Conservation (phyloP, 768 basidiomycete species). For the Rhodotorula kratochvilovae region DNA sequence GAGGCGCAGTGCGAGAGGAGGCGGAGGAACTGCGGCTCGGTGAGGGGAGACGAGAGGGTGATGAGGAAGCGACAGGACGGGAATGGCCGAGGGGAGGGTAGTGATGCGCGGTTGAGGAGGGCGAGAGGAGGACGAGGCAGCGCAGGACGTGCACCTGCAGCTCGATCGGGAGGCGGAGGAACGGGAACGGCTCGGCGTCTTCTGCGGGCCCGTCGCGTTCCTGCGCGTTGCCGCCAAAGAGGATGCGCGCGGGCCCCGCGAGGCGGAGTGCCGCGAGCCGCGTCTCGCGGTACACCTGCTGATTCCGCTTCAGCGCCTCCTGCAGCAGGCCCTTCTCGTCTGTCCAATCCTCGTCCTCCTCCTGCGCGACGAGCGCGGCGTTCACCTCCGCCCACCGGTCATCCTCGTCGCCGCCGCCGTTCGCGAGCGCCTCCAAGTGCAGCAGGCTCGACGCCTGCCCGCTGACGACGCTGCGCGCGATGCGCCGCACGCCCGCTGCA, state of each 20-base stretch:
- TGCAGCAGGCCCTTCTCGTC: slow-evolving; percentile 12
- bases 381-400: slow-evolving; percentile 5
- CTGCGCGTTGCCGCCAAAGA: slow-evolving; percentile 18
- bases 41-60: slow-evolving; percentile 13
- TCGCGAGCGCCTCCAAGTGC: slow-evolving; percentile 33
- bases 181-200: slow-evolving; percentile 10
- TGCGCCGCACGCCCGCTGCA: slow-evolving; percentile 5
- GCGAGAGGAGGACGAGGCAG: slow-evolving; percentile 16
- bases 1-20: slow-evolving; percentile 21
- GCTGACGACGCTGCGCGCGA: slow-evolving; percentile 14
- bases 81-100: slow-evolving; percentile 4
- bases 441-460: slow-evolving; percentile 22
- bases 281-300: slow-evolving; percentile 25
- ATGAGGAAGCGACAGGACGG: fast-evolving
- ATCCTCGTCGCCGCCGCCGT: slow-evolving; percentile 10
- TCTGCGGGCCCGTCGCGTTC: background rate
- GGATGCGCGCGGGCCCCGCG: slow-evolving; percentile 9
- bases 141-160: slow-evolving; percentile 35
- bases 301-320: slow-evolving; percentile 29
- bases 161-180: slow-evolving; percentile 34
- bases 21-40: slow-evolving; percentile 29
- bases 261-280: slow-evolving; percentile 15
- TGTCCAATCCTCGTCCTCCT: background rate
- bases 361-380: background rate
- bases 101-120: slow-evolving; percentile 11